phyloP scores from a whole-genome alignment of 805 yeast genomes.

The Nakazawaea sp. region DNA sequence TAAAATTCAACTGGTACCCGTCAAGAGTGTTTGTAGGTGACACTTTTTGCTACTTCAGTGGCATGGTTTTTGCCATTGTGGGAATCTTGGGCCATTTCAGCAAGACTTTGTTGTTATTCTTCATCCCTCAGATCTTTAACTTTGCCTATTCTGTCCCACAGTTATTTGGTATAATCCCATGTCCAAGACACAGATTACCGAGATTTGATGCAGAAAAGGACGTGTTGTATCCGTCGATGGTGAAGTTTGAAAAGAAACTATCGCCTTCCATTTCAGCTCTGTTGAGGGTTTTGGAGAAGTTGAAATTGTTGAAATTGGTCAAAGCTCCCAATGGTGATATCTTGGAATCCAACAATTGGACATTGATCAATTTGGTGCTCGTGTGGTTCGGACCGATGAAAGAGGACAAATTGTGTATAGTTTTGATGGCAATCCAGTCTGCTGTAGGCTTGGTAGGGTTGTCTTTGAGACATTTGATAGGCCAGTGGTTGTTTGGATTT shows the following conservation, averaged over 20 bases:
- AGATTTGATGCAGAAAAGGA: slow-evolving; percentile 62
- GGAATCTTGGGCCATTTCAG: slow-evolving; percentile 96
- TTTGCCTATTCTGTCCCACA: slow-evolving; percentile 92
- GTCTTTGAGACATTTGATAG: slow-evolving; percentile 72
- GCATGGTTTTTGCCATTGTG: slow-evolving; percentile 97
- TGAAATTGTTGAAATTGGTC: slow-evolving; percentile 41
- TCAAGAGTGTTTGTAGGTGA: slow-evolving; percentile 95
- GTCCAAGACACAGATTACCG: slow-evolving; percentile 95
- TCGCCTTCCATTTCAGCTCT: slow-evolving; percentile 27
- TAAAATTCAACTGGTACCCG: slow-evolving; percentile 84
- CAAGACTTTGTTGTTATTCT: slow-evolving; percentile 79
- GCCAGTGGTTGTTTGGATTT: slow-evolving; percentile 80
- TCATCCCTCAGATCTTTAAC: slow-evolving; percentile 87
- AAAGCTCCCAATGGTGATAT: slow-evolving; percentile 22
- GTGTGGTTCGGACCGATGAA: slow-evolving; percentile 89
- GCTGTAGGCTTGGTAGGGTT: slow-evolving; percentile 60
- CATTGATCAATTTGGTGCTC: slow-evolving; percentile 74
- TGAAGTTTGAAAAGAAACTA: slow-evolving; percentile 30
- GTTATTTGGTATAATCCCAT: slow-evolving; percentile 75
- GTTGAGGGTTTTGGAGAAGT: slow-evolving; percentile 37
- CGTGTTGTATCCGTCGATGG: slow-evolving; percentile 66
- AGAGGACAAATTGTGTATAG: slow-evolving; percentile 67
- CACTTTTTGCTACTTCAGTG: slow-evolving; percentile 95
- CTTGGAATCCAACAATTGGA: slow-evolving; percentile 66
- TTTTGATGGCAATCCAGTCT: slow-evolving; percentile 59